A percentile compares a stretch with the other conserved stretches of the same genome.
Evolutionary conservation across 73 alveolate species (phyloP).

Genomic region (Stentor coeruleus): DNA sequence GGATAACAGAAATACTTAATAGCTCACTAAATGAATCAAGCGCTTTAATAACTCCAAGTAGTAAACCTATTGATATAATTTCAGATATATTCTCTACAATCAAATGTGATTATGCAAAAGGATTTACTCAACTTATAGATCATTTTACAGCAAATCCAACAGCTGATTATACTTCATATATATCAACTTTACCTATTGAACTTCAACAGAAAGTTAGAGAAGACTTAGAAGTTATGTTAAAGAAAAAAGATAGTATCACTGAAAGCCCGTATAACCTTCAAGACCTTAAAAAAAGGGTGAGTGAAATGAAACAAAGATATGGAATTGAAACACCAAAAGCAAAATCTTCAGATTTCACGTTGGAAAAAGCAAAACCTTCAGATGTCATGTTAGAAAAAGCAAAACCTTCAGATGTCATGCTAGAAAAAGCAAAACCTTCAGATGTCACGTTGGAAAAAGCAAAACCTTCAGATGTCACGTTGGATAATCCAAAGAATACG

Average conservation of each 20-base stretch:
- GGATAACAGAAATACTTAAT: conserved; percentile 34
- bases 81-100: not conserved
- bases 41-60: not conserved
- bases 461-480: too few relatives aligned
- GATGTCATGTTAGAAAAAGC: too few relatives aligned
- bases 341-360: too few relatives aligned
- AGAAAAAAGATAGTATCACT: too few relatives aligned
- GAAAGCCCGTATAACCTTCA: not conserved
- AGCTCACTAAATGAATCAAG: not conserved
- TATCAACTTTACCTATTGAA: not conserved
- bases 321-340: conserved; percentile 1
- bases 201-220: not conserved
- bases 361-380: too few relatives aligned
- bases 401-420: too few relatives aligned
- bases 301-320: not conserved
- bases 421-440: too few relatives aligned
- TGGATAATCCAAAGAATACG: too few relatives aligned
- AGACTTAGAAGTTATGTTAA: not conserved
- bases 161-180: not conserved
- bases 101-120: not conserved
- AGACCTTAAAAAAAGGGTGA: not conserved
- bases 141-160: not conserved
- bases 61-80: not conserved
- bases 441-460: too few relatives aligned
- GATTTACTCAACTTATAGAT: not conserved